A percentile compares a stretch with the other conserved stretches of the same genome.
Conservation (phyloP, 306 rosid species). For the Parietaria judaica region DNA sequence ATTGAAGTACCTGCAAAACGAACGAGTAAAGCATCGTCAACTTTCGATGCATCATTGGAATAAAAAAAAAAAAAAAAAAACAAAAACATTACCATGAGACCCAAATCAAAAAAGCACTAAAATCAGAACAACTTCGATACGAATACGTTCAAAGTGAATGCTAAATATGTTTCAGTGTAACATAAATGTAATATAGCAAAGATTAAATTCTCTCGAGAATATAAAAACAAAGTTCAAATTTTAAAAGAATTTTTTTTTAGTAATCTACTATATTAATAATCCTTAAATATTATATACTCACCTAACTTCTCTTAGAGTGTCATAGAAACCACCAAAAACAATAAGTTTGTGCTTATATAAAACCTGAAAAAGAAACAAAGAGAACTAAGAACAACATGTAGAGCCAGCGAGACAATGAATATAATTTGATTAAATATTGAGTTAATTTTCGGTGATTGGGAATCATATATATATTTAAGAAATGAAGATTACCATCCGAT, state of each 20-base stretch:
- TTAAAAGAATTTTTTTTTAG: not conserved
- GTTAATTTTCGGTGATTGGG: not conserved
- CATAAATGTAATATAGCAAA: not conserved
- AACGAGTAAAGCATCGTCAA: slow-evolving; percentile 17
- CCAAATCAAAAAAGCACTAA: not conserved
- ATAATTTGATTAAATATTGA: not conserved
- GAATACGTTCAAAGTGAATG: slow-evolving; percentile 1
- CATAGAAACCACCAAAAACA: slow-evolving; percentile 97
- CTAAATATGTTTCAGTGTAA: not conserved
- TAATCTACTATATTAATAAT: slow-evolving; percentile 6
- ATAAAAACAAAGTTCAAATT: no score
- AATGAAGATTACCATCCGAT: slow-evolving; percentile 72
- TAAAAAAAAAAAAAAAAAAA: not conserved
- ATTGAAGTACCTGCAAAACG: slow-evolving; percentile 68
- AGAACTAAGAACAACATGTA: not conserved
- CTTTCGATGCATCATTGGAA: not conserved
- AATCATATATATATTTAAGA: slow-evolving; percentile 6
- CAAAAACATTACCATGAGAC: not conserved
- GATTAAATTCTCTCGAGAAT: no score
- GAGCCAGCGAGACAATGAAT: not conserved
- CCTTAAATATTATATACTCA: slow-evolving; percentile 29
- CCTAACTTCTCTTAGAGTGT: slow-evolving; percentile 99
- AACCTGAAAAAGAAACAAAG: slow-evolving; percentile 49
- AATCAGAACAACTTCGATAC: not conserved
- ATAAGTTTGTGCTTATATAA: slow-evolving; percentile 96